Evolutionary conservation across 345 rosid species (phyloP).

Genomic region (Brassica carinata): DNA sequence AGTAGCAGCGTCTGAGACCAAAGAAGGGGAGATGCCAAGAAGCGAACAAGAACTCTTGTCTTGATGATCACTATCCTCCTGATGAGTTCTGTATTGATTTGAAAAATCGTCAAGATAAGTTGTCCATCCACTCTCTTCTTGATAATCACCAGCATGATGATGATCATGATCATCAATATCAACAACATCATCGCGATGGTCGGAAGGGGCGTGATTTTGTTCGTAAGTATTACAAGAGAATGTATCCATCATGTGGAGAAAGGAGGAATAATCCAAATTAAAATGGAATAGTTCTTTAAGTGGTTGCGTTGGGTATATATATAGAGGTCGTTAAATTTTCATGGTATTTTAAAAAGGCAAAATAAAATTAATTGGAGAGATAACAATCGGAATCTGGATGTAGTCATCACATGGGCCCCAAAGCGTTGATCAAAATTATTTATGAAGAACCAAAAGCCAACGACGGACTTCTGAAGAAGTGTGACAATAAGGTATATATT

Average conservation of each 20-base stretch:
- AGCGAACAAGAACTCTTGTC: slow-evolving; percentile 48
- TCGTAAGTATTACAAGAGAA: slow-evolving; percentile 36
- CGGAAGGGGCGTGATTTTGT: slow-evolving; percentile 20
- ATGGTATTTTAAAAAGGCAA: neutral
- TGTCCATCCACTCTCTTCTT: slow-evolving; percentile 94
- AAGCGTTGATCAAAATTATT: slow-evolving; percentile 30
- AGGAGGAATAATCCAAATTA: slow-evolving; percentile 18
- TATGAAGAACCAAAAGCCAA: slow-evolving; percentile 18
- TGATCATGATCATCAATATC: slow-evolving; percentile 19
- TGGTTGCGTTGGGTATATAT: slow-evolving; percentile 27
- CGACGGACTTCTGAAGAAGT: slow-evolving; percentile 33
- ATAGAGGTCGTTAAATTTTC: slow-evolving; percentile 28
- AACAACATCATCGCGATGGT: slow-evolving; percentile 16
- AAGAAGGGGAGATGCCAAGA: slow-evolving; percentile 49
- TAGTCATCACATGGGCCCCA: slow-evolving; percentile 41
- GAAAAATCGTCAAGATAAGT: slow-evolving; percentile 74
- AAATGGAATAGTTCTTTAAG: slow-evolving; percentile 31
- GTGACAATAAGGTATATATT: slow-evolving; percentile 7
- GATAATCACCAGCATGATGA: slow-evolving; percentile 12
- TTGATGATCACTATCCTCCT: slow-evolving; percentile 29
- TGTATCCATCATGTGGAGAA: slow-evolving; percentile 39
- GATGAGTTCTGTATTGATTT: slow-evolving; percentile 25
- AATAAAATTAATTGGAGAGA: slow-evolving; percentile 24
- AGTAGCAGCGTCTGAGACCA: slow-evolving; percentile 79
- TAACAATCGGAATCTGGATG: slow-evolving; percentile 42